Percentiles rank a stretch among this genome's conserved stretches.
These are phyloP conservation scores for Sporisorium graminicola DNA, from an alignment of 1,284 basidiomycete genomes.

Conservation along the genomic window DNA sequence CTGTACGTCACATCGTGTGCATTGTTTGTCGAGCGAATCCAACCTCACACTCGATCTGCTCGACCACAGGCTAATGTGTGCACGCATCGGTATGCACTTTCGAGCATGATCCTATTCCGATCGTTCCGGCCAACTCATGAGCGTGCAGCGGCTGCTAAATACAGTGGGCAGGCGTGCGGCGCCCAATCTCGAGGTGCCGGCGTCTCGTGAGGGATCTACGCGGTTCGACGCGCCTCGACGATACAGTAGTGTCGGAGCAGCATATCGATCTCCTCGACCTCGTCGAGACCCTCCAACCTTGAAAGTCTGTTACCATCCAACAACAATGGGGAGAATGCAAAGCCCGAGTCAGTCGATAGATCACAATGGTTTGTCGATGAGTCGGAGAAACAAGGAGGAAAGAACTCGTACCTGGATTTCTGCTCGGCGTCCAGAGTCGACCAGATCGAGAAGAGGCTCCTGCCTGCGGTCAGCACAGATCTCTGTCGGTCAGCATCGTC, in stretches of 20 bases:
- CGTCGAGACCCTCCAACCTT: conserved; percentile 65
- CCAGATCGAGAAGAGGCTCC: conserved; percentile 54
- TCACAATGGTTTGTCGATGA: background rate
- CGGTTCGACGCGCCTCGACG: conserved; percentile 16
- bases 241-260: conserved; percentile 66
- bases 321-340: background rate
- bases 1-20: too few species aligned
- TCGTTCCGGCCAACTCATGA: too few species aligned
- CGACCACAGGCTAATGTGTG: too few species aligned
- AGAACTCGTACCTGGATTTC: conserved; percentile 38
- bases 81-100: too few species aligned
- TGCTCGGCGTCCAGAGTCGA: conserved; percentile 28
- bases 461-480: conserved; percentile 9
- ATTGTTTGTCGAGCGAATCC: too few species aligned
- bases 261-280: conserved; percentile 69
- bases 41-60: too few species aligned
- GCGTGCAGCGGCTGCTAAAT: too few species aligned
- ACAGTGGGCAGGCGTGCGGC: too few species aligned
- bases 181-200: too few species aligned
- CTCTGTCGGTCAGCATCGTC: background rate
- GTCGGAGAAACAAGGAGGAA: background rate
- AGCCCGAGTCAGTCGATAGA: background rate
- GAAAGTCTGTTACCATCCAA: conserved; percentile 32
- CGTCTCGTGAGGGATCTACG: too few species aligned
- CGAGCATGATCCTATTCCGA: too few species aligned